Conservation (phyloP, 331 rosid genomes). For the Saraca asoca region DNA sequence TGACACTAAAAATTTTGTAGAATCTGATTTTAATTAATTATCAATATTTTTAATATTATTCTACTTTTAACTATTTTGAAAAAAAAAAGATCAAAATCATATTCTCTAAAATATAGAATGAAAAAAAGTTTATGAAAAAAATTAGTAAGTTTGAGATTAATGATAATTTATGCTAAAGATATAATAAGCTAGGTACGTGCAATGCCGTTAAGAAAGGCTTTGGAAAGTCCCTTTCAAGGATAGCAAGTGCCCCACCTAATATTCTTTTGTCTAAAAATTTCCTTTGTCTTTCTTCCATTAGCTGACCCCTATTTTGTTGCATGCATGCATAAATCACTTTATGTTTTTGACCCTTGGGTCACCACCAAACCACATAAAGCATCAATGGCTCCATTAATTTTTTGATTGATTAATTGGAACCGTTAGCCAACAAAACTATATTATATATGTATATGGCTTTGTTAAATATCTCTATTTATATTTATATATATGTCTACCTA, state of each 20-base stretch:
- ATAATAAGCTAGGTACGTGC: neutral
- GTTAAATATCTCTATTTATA: neutral
- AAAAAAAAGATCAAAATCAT: too few relatives aligned
- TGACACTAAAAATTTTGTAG: too few relatives aligned
- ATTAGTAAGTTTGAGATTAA: too few relatives aligned
- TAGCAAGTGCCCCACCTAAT: slow-evolving; percentile 30
- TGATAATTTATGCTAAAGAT: too few relatives aligned
- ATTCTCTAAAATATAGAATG: too few relatives aligned
- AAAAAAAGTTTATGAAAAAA: too few relatives aligned
- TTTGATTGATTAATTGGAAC: slow-evolving; percentile 8
- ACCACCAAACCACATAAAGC: slow-evolving; percentile 23
- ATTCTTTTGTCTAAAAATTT: slow-evolving; percentile 30
- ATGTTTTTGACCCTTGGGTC: slow-evolving; percentile 31
- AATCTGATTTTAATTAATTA: too few relatives aligned
- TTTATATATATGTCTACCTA: slow-evolving; percentile 2
- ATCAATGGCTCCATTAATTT: neutral
- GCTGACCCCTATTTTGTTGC: slow-evolving; percentile 42
- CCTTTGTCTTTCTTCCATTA: slow-evolving; percentile 10
- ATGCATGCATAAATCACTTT: slow-evolving; percentile 34
- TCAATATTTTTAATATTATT: too few relatives aligned
- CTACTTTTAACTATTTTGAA: too few relatives aligned
- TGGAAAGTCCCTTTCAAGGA: slow-evolving; percentile 26
- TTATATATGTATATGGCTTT: neutral
- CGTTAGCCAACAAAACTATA: slow-evolving; percentile 31
- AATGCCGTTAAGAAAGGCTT: slow-evolving; percentile 36